phyloP scores from a whole-genome alignment of 179 eudicot genomes.

The Spergularia azorica region DNA sequence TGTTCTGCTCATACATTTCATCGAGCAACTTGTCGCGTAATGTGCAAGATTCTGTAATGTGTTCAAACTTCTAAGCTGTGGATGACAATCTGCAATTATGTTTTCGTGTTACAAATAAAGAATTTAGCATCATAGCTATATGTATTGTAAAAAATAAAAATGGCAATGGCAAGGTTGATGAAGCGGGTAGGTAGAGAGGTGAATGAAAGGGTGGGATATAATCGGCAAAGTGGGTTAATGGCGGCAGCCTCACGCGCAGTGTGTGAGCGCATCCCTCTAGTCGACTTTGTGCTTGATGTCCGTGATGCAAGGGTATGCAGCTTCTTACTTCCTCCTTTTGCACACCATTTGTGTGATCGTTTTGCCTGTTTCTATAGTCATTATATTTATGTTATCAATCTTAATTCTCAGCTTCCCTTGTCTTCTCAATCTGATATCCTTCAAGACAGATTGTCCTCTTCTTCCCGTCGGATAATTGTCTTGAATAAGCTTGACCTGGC shows the following conservation, averaged over 20 bases:
- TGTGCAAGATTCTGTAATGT: no score
- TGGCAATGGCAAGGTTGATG: conserved; percentile 35
- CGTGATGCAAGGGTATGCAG: conserved; percentile 76
- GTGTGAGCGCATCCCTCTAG: conserved; percentile 60
- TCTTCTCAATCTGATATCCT: conserved; percentile 59
- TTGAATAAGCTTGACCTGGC: conserved; percentile 85
- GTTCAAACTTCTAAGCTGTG: no score
- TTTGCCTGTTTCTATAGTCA: background rate
- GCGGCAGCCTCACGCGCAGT: conserved; percentile 81
- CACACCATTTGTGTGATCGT: conserved; percentile 33
- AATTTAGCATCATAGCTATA: no score
- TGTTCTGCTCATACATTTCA: no score
- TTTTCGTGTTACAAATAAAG: no score
- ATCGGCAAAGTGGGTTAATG: conserved; percentile 58
- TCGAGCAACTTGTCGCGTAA: no score
- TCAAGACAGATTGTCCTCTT: conserved; percentile 40
- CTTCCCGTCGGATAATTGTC: conserved; percentile 55
- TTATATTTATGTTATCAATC: background rate
- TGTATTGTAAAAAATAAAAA: no score
- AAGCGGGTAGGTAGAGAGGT: conserved; percentile 49
- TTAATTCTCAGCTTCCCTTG: conserved; percentile 56
- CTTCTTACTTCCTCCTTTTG: background rate
- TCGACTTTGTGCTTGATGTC: conserved; percentile 75
- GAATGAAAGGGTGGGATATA: conserved; percentile 39
- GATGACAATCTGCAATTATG: no score